phyloP scores from a whole-genome alignment of 177 flowering plant species.

The Tripterygium wilfordii region DNA sequence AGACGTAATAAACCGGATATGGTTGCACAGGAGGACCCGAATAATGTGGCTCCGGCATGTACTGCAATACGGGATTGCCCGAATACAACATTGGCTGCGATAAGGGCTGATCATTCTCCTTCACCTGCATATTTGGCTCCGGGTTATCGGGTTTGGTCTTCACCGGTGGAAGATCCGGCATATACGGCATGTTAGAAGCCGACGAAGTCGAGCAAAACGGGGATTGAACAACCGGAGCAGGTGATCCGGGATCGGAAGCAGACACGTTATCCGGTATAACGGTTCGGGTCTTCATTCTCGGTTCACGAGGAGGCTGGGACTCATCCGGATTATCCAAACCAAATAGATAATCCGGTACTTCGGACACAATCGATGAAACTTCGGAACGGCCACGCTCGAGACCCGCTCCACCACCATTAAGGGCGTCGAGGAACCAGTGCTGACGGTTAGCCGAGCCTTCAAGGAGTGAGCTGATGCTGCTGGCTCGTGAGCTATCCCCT shows the following conservation, averaged over 20 bases:
- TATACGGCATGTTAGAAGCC: constrained; percentile 19
- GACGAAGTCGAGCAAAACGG: constrained; percentile 53
- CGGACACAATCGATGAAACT: constrained; percentile 79
- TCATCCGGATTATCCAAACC: constrained; percentile 60
- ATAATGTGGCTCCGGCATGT: constrained; percentile 33
- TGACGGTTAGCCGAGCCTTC: constrained; percentile 65
- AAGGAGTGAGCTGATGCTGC: constrained; percentile 59
- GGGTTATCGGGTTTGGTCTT: constrained; percentile 46
- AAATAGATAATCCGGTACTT: constrained; percentile 87
- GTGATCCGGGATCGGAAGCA: constrained; percentile 77
- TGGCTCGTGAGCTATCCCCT: constrained; percentile 34
- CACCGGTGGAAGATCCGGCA: constrained; percentile 68
- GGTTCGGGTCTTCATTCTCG: constrained; percentile 23
- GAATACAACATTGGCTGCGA: constrained; percentile 24
- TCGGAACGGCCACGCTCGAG: constrained; percentile 83
- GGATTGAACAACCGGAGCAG: constrained; percentile 41
- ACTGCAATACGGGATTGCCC: constrained; percentile 41
- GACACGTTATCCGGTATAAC: constrained; percentile 34
- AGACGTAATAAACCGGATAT: constrained; percentile 61
- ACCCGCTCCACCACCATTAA: constrained; percentile 44
- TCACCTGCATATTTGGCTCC: constrained; percentile 6
- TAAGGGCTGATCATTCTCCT: constrained; percentile 18
- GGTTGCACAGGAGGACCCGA: constrained; percentile 30
- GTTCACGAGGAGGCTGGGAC: constrained; percentile 19
- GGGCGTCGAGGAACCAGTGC: constrained; percentile 80